Base-by-base conservation (phyloP, 495 filamentous ascomycete species). In the Aspergillus baeticus region DNA sequence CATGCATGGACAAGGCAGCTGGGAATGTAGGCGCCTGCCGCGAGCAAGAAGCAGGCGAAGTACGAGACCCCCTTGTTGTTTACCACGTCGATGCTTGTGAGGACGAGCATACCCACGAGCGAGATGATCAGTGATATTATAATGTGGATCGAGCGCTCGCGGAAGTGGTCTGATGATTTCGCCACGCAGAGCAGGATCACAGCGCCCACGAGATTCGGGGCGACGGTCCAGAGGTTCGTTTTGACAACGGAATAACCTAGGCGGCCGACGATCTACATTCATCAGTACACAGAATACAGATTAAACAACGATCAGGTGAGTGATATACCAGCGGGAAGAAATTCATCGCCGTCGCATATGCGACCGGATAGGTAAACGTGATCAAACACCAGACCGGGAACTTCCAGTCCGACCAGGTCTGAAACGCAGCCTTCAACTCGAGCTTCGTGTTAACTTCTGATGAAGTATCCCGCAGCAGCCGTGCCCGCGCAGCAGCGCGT, bases 21-120 rank as follows among this genome's bases (percentile, higher is more conserved):
- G 42, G 55, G 76, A 57, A 63, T 77, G 21, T 71, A 76, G 14
- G 77, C 66, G 0, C 75, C 75, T 72, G 86, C 87, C 10, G 83
- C 84, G 84, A 90, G 88, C 76, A 90, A 84, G 59, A 90, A 91
- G 41, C 77, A 81, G 17, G 86, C 84, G 49, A 87, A 90, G 55
- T 90, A 90, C 5, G 85, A 85, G 0, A 88, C 77, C n/a, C 79
- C 75, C 23, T 81, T 71, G 44, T 84, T 67, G 5, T 65, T 26
- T 37, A 79, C 49, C 1, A 86, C 83, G 59, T 90, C 81, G 46
- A 88, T 84, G 13, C 79, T 72, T 0, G 83, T 80, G 43, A 84
- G 85, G 54, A 89, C 84, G 46, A 89, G 71, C 73, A 89, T 87
- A 6, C 87, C 87, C 34, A 84, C 76, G 49, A 88, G 84, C 0